Evolutionary conservation across 2,329 filamentous ascomycete species (phyloP).

Genomic region (Cyclaneusma minus): DNA sequence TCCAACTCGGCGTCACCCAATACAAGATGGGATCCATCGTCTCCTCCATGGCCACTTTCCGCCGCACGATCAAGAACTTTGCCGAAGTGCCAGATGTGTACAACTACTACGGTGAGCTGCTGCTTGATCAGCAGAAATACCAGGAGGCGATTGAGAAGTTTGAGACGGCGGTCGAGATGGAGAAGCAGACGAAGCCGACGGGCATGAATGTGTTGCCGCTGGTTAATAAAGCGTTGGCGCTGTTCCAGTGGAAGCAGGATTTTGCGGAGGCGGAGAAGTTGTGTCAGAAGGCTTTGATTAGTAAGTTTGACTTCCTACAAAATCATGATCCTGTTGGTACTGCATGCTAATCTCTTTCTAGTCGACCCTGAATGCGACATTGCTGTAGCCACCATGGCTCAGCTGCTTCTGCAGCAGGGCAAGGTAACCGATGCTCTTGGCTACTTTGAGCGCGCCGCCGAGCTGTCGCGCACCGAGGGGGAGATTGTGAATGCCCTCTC

Average conservation of each 20-base stretch:
- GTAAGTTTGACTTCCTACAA: conserved; percentile 36
- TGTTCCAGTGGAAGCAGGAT: conserved; percentile 98
- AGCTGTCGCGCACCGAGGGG: conserved; percentile 83
- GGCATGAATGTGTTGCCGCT: conserved; percentile 95
- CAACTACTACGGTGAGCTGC: conserved; percentile 97
- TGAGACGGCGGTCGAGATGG: conserved; percentile 96
- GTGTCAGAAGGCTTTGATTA: conserved; percentile 93
- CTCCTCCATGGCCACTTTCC: conserved; percentile 96
- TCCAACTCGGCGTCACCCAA: conserved; percentile 96
- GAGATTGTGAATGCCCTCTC: conserved; percentile 94
- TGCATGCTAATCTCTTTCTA: conserved; percentile 29
- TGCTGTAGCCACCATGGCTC: conserved; percentile 95
- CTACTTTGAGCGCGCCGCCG: conserved; percentile 93
- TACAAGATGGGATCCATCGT: conserved; percentile 99
- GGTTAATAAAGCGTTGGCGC: conserved; percentile 93
- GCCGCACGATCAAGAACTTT: conserved; percentile 96
- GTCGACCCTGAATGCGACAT: conserved; percentile 98
- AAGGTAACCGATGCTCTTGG: conserved; percentile 89
- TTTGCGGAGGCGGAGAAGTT: conserved; percentile 89
- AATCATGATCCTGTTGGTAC: conserved; percentile 4
- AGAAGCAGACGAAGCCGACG: conserved; percentile 84
- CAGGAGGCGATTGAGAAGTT: conserved; percentile 95
- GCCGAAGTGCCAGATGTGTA: conserved; percentile 93
- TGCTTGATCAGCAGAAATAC: conserved; percentile 93
- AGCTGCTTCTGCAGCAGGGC: conserved; percentile 91